Base-by-base conservation (phyloP, 352 stramenopile species). In the Blastocystis sp. region DNA sequence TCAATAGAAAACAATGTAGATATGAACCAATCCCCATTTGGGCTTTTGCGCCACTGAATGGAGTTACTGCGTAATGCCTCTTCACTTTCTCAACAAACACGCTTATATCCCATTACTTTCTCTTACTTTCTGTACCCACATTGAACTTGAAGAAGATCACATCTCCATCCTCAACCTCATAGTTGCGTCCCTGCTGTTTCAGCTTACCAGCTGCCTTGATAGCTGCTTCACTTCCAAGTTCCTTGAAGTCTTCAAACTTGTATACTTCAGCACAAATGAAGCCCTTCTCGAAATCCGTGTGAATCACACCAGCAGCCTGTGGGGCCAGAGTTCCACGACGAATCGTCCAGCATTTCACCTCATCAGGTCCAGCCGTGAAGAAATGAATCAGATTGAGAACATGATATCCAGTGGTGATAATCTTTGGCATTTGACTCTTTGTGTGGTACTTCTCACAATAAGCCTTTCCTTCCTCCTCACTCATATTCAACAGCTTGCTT, bases 331-430 rank as follows among this genome's bases (percentile, higher is more conserved):
- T 94, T 58, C 95, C 95, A 91, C 97, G 96, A 37, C 73, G 80
- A 81, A 99, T 98, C 19, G 96, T 99, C 97, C 97, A 99, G 57
- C 95, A 95, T 74, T 95, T 92, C 42, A 99, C 96, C 92, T 99
- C 97, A 86, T 98, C 97, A 87, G 95, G 94, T 66, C 97, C 97
- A 37, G 94, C 93, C 32, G 97, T 99, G 92, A 99, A 99, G 91
- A 98, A 99, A 89, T 98, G 95, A 89, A 98, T 96, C 59, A 99
- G 91, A 51, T 97, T 95, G 16, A 99, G 93, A 35, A 95, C 93
- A 88, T 97, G 92, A 92, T 98, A 98, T 59, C 96, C 97, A 88
- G 94, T 93, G 88, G 97, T 97, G 63, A 99, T 96, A 86, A 99
- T 95, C 69, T 95, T 94, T 81, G 97, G 97, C 67, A 99, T 88